Evolutionary conservation across 2,329 filamentous ascomycete species (phyloP).

Genomic region (Penicillium decumbens): DNA sequence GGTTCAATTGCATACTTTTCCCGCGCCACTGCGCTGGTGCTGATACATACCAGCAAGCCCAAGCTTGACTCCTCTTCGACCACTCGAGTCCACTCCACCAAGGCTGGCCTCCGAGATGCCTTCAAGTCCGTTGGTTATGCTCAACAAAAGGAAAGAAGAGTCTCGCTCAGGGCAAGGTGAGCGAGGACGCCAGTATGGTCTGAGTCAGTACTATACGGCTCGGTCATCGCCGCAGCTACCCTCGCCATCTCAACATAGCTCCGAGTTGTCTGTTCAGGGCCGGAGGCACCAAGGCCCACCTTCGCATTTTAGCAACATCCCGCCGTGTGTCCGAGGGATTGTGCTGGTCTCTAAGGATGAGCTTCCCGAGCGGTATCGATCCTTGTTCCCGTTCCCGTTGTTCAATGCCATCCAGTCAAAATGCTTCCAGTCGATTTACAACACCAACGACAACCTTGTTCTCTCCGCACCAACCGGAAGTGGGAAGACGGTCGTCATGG

Average conservation of each 20-base stretch:
- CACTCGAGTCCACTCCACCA: constrained; percentile 18
- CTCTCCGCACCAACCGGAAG: constrained; percentile 78
- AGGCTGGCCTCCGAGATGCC: constrained; percentile 19
- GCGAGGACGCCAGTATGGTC: not conserved
- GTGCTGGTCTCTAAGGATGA: constrained; percentile 55
- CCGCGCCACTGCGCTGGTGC: not conserved
- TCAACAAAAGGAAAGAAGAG: constrained; percentile 12
- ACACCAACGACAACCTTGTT: constrained; percentile 68
- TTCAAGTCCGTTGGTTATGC: constrained; percentile 32
- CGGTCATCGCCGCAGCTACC: not conserved
- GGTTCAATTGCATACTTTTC: not conserved
- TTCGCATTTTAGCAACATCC: constrained; percentile 25
- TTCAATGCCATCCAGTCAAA: constrained; percentile 84
- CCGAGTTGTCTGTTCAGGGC: not conserved
- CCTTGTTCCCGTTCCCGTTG: constrained; percentile 66
- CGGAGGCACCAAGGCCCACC: not conserved
- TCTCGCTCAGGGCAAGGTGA: constrained; percentile 1
- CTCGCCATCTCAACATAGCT: not conserved
- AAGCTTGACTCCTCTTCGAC: constrained; percentile 21
- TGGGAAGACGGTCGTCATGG: constrained; percentile 76
- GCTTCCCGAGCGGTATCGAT: constrained; percentile 64
- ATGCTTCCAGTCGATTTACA: constrained; percentile 64
- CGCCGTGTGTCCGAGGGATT: constrained; percentile 53
- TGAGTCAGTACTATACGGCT: not conserved
- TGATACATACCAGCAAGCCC: constrained; percentile 15